These are phyloP conservation scores for Diphasiastrum complanatum DNA, from an alignment of 83 land plant genomes.

Conservation along the genomic window DNA sequence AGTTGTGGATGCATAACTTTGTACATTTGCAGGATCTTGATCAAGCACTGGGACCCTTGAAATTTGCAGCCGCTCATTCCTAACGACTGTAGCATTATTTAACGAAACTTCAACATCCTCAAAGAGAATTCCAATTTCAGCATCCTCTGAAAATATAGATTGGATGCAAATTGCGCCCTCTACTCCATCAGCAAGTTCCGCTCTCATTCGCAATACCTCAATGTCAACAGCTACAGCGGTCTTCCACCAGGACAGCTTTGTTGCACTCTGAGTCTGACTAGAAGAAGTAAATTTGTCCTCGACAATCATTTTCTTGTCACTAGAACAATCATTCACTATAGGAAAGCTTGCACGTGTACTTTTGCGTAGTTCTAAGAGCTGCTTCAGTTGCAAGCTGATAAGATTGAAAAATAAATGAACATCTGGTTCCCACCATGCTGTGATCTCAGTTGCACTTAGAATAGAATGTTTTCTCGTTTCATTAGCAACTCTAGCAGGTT, in stretches of 20 bases:
- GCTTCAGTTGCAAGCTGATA: constrained; percentile 42
- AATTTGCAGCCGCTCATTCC: constrained; percentile 82
- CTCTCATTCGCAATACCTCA: constrained; percentile 59
- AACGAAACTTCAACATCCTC: constrained; percentile 65
- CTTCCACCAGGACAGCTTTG: too few species aligned
- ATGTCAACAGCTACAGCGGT: constrained; percentile 76
- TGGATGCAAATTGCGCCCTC: constrained; percentile 54
- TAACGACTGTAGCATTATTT: constrained; percentile 57
- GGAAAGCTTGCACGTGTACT: neutral
- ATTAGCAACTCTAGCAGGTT: constrained; percentile 41
- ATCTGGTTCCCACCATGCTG: constrained; percentile 90
- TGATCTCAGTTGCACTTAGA: constrained; percentile 69
- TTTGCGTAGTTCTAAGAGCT: constrained; percentile 36
- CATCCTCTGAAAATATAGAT: constrained; percentile 94
- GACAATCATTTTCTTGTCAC: constrained; percentile 24
- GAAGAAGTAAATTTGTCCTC: constrained; percentile 27
- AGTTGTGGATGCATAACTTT: constrained; percentile 23
- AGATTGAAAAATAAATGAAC: constrained; percentile 64
- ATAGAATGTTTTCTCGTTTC: constrained; percentile 57
- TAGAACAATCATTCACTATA: constrained; percentile 16
- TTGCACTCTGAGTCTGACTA: too few species aligned
- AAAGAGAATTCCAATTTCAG: constrained; percentile 72
- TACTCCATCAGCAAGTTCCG: constrained; percentile 90
- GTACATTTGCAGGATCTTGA: constrained; percentile 13
- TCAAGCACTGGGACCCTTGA: constrained; percentile 56